These are phyloP conservation scores for Eleusine coracana DNA, from an alignment of 176 grass and related monocot genomes.

Conservation along the genomic window DNA sequence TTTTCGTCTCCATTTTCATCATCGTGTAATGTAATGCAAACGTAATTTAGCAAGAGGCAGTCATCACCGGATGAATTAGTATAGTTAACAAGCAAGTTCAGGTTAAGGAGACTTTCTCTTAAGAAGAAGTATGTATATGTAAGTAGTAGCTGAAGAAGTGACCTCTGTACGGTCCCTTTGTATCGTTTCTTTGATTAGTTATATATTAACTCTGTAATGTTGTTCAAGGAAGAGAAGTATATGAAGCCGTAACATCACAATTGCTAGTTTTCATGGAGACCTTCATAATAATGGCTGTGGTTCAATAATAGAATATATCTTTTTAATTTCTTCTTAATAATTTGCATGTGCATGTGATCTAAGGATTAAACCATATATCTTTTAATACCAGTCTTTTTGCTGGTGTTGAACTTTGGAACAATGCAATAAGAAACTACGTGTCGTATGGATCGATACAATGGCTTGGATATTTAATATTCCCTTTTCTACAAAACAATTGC, in stretches of 20 bases:
- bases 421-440: too few relatives aligned
- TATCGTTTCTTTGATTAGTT: background rate
- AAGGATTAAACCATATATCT: too few relatives aligned
- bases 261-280: background rate
- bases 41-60: constrained; percentile 35
- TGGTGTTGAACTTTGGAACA: too few relatives aligned
- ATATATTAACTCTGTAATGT: constrained; percentile 20
- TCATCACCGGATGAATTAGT: constrained; percentile 10
- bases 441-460: too few relatives aligned
- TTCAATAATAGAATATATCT: too few relatives aligned
- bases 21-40: constrained; percentile 38
- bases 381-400: too few relatives aligned
- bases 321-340: too few relatives aligned
- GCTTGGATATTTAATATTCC: too few relatives aligned
- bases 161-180: constrained; percentile 9
- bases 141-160: constrained; percentile 19
- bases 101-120: constrained; percentile 38
- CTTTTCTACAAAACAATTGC: too few relatives aligned
- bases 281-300: too few relatives aligned
- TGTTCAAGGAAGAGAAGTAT: constrained; percentile 18
- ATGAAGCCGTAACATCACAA: constrained; percentile 26
- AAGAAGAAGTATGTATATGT: background rate
- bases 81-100: constrained; percentile 26
- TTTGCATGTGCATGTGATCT: too few relatives aligned
- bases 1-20: background rate